Percentiles rank a stretch among this genome's conserved stretches.
Conservation (phyloP, 2,329 filamentous ascomycete species). For the Meredithiella fracta region DNA sequence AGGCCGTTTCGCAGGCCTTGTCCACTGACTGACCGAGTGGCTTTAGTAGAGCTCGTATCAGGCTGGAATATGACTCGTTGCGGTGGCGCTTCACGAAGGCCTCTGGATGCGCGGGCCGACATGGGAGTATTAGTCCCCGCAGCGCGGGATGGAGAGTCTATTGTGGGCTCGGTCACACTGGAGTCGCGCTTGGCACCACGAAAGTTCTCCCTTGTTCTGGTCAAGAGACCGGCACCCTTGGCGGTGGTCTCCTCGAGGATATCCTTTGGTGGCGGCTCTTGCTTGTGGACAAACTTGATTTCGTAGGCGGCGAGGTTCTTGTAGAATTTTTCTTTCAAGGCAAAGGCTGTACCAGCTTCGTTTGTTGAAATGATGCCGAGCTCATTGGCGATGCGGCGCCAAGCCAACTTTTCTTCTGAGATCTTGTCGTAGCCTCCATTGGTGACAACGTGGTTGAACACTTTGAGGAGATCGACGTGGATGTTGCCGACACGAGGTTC, state of each 20-base stretch:
- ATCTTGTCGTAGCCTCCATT: constrained; percentile 77
- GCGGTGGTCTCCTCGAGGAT: constrained; percentile 79
- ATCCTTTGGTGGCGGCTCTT: constrained; percentile 72
- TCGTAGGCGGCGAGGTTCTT: constrained; percentile 79
- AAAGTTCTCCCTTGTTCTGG: constrained; percentile 64
- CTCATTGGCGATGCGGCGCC: constrained; percentile 63
- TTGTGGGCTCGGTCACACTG: constrained; percentile 40
- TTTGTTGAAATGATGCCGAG: constrained; percentile 61
- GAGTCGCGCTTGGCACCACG: constrained; percentile 30
- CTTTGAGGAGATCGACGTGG: constrained; percentile 58
- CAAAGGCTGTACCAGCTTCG: constrained; percentile 68
- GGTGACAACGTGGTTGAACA: constrained; percentile 61
- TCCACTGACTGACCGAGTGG: constrained; percentile 18
- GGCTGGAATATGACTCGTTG: constrained; percentile 75
- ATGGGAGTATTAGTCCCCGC: constrained; percentile 32
- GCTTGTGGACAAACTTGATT: constrained; percentile 59
- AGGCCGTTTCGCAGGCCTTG: constrained; percentile 1
- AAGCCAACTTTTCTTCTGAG: constrained; percentile 68
- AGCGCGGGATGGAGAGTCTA: constrained; percentile 41
- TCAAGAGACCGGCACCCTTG: constrained; percentile 66
- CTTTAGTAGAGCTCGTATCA: constrained; percentile 49
- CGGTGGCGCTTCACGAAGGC: constrained; percentile 65
- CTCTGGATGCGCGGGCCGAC: constrained; percentile 42
- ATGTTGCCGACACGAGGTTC: constrained; percentile 67
- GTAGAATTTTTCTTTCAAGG: constrained; percentile 77